Evolutionary conservation across 805 yeast genomes (phyloP).

Genomic region (Candida silvatica): DNA sequence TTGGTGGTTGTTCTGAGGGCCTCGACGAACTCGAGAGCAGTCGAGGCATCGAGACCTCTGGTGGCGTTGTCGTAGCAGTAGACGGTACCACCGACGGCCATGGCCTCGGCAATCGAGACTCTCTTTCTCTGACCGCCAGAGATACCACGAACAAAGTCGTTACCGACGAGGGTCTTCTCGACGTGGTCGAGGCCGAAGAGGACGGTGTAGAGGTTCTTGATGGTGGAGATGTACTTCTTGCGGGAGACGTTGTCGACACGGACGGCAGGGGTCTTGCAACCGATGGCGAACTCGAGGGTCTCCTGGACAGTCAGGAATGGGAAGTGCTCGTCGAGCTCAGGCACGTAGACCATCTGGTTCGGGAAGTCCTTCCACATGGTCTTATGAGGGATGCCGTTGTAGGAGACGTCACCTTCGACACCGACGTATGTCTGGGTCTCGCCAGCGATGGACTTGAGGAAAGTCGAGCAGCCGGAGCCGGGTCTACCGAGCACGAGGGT

Average conservation of each 20-base stretch:
- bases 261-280: slow-evolving; percentile 43
- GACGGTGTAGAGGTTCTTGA: slow-evolving; percentile 40
- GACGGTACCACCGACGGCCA: slow-evolving; percentile 41
- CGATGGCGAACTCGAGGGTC: slow-evolving; percentile 44
- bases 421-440: slow-evolving; percentile 29
- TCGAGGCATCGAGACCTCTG: slow-evolving; percentile 60
- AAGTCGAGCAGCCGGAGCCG: slow-evolving; percentile 54
- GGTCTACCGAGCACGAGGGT: slow-evolving; percentile 44
- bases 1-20: slow-evolving; percentile 52
- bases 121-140: slow-evolving; percentile 68
- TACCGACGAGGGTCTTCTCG: slow-evolving; percentile 52
- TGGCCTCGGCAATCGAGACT: slow-evolving; percentile 58
- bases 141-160: slow-evolving; percentile 57
- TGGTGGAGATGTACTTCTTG: slow-evolving; percentile 28
- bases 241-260: slow-evolving; percentile 31
- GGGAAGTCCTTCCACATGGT: slow-evolving; percentile 3
- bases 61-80: slow-evolving; percentile 64
- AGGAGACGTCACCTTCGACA: slow-evolving; percentile 31
- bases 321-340: slow-evolving; percentile 46
- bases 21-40: slow-evolving; percentile 58
- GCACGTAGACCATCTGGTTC: slow-evolving; percentile 40
- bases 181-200: slow-evolving; percentile 51
- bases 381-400: slow-evolving; percentile 38
- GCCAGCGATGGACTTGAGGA: slow-evolving; percentile 35
- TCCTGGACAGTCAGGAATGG: slow-evolving; percentile 44